Conservation (phyloP, 2,329 filamentous ascomycete species). For the Fusarium nygamai region DNA sequence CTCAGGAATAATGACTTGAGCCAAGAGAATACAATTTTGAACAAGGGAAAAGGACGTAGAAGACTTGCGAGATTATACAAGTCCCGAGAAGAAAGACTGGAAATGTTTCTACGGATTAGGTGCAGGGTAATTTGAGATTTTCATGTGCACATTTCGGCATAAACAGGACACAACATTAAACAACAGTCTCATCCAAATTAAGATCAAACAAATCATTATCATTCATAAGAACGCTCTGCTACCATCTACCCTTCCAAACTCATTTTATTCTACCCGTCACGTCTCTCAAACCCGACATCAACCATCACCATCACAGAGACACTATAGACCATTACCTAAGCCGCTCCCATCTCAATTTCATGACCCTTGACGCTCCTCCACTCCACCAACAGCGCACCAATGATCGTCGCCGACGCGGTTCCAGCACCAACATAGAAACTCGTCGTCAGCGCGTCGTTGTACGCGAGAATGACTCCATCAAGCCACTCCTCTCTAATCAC, state of each 20-base stretch:
- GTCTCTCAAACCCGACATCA: neutral
- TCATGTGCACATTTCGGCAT: neutral
- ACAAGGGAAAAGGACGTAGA: fast-evolving
- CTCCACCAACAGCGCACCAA: conserved; percentile 57
- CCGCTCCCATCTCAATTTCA: conserved; percentile 50
- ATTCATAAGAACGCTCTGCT: neutral
- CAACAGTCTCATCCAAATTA: neutral
- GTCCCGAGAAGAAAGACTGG: neutral
- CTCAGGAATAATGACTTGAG: fast-evolving
- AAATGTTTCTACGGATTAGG: neutral
- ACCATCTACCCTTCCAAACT: neutral
- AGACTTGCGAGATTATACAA: fast-evolving
- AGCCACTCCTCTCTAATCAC: conserved; percentile 45
- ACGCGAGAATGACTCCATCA: conserved; percentile 51
- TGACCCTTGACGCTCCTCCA: conserved; percentile 68
- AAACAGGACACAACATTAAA: neutral
- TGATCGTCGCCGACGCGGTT: conserved; percentile 55
- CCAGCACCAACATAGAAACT: conserved; percentile 57
- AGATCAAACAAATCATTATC: neutral
- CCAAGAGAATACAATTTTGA: fast-evolving
- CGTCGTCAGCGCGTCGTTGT: conserved; percentile 56
- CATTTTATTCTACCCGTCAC: neutral
- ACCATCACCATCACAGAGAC: neutral
- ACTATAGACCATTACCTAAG: conserved; percentile 10
- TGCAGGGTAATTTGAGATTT: neutral